A percentile compares a stretch with the other conserved stretches of the same genome.
Evolutionary conservation across 2,329 filamentous ascomycete genomes (phyloP).

Genomic region (Fusarium denticulatum): DNA sequence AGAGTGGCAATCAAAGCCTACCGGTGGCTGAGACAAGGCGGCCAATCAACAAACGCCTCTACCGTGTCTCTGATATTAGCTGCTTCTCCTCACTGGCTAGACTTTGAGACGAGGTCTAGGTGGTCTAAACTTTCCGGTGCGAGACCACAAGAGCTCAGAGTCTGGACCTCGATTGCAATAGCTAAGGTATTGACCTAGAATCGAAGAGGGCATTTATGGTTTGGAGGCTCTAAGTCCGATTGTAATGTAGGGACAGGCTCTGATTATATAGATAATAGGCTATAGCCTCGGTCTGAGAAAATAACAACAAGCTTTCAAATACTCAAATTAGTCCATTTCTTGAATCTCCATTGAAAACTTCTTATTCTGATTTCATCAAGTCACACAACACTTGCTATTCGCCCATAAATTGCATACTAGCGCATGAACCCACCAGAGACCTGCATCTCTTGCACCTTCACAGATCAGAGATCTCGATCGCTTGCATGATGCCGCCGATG

Average conservation of each 20-base stretch:
- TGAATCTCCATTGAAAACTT: not conserved
- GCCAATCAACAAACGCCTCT: not conserved
- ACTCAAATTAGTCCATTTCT: not conserved
- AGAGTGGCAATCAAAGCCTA: not conserved
- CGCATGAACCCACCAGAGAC: not conserved
- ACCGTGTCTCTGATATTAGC: not conserved
- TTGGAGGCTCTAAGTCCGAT: not conserved
- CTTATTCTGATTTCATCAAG: not conserved
- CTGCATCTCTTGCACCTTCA: not conserved
- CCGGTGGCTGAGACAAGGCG: not conserved
- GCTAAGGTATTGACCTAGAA: not conserved
- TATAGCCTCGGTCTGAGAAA: not conserved
- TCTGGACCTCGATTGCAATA: not conserved
- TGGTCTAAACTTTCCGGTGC: not conserved
- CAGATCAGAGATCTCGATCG: not conserved
- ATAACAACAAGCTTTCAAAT: not conserved
- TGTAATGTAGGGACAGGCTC: not conserved
- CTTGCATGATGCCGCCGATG: not conserved
- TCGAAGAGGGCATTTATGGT: fast-evolving
- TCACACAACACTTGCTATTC: not conserved
- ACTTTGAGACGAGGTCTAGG: not conserved
- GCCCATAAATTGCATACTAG: not conserved
- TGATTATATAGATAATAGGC: not conserved
- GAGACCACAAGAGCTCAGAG: not conserved
- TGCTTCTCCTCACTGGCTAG: not conserved